Evolutionary conservation across 768 basidiomycete genomes (phyloP), one percentile per base, ranked within the genome.

Genomic region (Lactarius trivialis): DNA sequence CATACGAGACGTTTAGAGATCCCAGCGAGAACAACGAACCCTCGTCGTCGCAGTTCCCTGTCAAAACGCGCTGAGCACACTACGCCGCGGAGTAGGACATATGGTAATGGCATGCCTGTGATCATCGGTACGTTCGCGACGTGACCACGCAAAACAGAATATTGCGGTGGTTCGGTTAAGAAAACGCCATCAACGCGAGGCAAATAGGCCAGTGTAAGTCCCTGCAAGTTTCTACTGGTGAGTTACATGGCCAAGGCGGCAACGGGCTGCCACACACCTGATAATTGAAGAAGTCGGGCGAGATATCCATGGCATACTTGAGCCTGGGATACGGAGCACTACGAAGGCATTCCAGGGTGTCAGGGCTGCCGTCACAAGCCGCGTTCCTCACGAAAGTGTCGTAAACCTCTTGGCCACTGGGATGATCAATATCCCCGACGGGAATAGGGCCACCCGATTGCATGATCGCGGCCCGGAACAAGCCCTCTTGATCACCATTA

Each of bases 381-480:
- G 63, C 60, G 2, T 65, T 60, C 43, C 43, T 30, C 4, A 71
- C 70, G 15, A 71, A 58, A n/a, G 36, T 41, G 41, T 71, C 67
- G 34, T 69, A 71, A 33, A 61, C 55, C 28, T 19, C 36, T 30
- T 71, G 70, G 24, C 65, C 65, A 8, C 21, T 48, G 24, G 45
- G 11, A 3, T 59, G 14, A 11, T 62, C 64, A 6, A 64, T 63
- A 17, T 63, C 60, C 32, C 62, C 63, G n/a, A 68, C 55, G 15
- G 70, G 67, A 26, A 65, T 55, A 30, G 70, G 70, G 3, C 67
- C 65, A 4, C 70, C 70, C n/a, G 70, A 71, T 34, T 71, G 67
- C 70, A 71, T 69, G 24, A 69, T 60, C 4, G 65, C 70, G 9
- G 62, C 70, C 24, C 65, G 62, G 56, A 70, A 71, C 12, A 71